These are phyloP conservation scores for Candida ipomoeae DNA, from an alignment of 805 yeast species.

Conservation along the genomic window DNA sequence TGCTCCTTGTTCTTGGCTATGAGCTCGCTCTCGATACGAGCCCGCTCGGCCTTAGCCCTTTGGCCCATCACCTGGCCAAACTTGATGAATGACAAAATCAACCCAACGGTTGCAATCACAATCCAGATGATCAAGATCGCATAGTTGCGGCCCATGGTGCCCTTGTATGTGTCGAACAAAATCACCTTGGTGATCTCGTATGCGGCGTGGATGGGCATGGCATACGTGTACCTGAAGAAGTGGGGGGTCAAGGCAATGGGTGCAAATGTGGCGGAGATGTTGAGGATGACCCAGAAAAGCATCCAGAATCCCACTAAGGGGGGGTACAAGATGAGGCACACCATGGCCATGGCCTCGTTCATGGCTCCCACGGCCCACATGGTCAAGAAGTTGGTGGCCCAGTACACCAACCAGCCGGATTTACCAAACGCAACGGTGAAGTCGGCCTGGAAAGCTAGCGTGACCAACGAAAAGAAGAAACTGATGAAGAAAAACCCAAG, in stretches of 20 bases:
- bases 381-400: constrained; percentile 65
- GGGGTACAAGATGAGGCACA: constrained; percentile 51
- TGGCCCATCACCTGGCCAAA: constrained; percentile 35
- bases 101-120: constrained; percentile 41
- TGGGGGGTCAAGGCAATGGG: constrained; percentile 56
- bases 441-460: constrained; percentile 65
- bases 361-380: constrained; percentile 77
- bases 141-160: constrained; percentile 53
- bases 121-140: constrained; percentile 62
- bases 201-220: constrained; percentile 65
- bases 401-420: constrained; percentile 68
- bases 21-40: constrained; percentile 9
- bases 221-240: constrained; percentile 64
- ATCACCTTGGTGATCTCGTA: constrained; percentile 58
- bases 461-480: constrained; percentile 53
- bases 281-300: constrained; percentile 62
- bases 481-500: constrained; percentile 55
- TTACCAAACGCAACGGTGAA: constrained; percentile 56
- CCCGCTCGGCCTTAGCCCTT: constrained; percentile 22
- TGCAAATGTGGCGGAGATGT: constrained; percentile 65
- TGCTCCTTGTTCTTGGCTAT: constrained; percentile 8
- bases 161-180: constrained; percentile 53
- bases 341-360: constrained; percentile 58
- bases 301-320: constrained; percentile 71
- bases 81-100: constrained; percentile 43